Percentiles rank a stretch among this genome's conserved stretches.
phyloP scores from a whole-genome alignment of 768 basidiomycete genomes.

The Sporobolomyces phaffii region DNA sequence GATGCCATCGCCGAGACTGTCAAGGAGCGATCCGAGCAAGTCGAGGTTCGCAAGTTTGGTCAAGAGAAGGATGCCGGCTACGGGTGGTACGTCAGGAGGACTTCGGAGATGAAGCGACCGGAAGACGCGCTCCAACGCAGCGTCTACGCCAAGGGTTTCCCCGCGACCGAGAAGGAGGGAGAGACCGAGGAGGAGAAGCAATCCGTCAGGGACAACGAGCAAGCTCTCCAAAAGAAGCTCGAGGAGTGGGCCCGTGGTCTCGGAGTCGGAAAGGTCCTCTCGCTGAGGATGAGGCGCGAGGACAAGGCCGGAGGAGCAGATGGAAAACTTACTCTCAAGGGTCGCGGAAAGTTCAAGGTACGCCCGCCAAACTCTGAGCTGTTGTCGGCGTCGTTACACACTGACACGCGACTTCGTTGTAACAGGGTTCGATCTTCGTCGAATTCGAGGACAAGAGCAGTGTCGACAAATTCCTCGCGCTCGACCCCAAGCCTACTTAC shows the following conservation, averaged over 20 bases:
- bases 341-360: conserved; percentile 46
- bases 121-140: conserved; percentile 61
- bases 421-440: conserved; percentile 80
- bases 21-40: conserved; percentile 49
- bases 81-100: conserved; percentile 37
- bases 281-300: conserved; percentile 76
- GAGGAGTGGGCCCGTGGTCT: conserved; percentile 65
- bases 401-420: background rate
- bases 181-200: conserved; percentile 31
- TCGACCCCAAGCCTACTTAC: conserved; percentile 74
- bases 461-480: conserved; percentile 68
- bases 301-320: conserved; percentile 54
- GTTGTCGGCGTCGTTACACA: background rate
- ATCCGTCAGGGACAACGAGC: conserved; percentile 13
- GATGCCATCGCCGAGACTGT: conserved; percentile 70
- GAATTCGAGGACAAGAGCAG: conserved; percentile 71
- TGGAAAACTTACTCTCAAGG: conserved; percentile 72
- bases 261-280: conserved; percentile 68
- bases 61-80: conserved; percentile 20
- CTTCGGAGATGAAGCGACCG: conserved; percentile 46
- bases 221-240: conserved; percentile 62
- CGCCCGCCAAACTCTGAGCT: background rate
- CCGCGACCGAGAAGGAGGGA: conserved; percentile 23
- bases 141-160: conserved; percentile 59
- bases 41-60: conserved; percentile 35